These are phyloP conservation scores for Sugiyamaella castrensis DNA, from an alignment of 1,139 yeast species.

Conservation along the genomic window DNA sequence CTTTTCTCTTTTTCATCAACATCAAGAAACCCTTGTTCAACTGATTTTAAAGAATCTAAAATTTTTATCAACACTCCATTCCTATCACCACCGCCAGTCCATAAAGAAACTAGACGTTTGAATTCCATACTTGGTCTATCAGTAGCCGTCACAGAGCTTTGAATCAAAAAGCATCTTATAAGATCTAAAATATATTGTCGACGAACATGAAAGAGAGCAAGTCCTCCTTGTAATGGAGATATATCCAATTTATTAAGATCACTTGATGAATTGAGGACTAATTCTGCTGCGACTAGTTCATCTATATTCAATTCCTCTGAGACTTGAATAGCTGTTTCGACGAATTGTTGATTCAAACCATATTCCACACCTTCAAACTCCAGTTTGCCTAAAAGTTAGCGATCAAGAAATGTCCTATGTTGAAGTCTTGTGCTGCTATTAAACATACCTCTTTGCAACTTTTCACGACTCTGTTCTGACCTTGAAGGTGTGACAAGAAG, in stretches of 20 bases:
- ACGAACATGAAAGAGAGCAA: constrained; percentile 66
- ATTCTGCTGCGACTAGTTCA: constrained; percentile 60
- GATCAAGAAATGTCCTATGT: background rate
- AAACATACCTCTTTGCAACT: constrained; percentile 47
- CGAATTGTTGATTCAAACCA: constrained; percentile 52
- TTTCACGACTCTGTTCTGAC: constrained; percentile 52
- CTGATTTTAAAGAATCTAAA: constrained; percentile 52
- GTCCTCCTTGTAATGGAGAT: constrained; percentile 61
- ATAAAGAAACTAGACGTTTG: constrained; percentile 2
- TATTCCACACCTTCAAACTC: constrained; percentile 49
- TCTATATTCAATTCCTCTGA: constrained; percentile 71
- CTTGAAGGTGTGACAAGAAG: constrained; percentile 52
- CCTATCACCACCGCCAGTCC: constrained; percentile 3
- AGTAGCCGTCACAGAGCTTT: constrained; percentile 16
- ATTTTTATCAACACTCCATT: constrained; percentile 35
- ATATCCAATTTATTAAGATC: constrained; percentile 51
- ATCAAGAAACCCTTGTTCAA: constrained; percentile 54
- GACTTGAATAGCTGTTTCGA: constrained; percentile 47
- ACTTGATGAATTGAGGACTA: constrained; percentile 46
- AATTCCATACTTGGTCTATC: constrained; percentile 1
- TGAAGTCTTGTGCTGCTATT: constrained; percentile 1
- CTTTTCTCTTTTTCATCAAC: constrained; percentile 66
- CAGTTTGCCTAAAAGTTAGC: constrained; percentile 38
- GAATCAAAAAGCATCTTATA: constrained; percentile 53
- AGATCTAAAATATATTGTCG: constrained; percentile 70